phyloP scores from a whole-genome alignment of 2,329 filamentous ascomycete species.

The Diaporthe longicolla region DNA sequence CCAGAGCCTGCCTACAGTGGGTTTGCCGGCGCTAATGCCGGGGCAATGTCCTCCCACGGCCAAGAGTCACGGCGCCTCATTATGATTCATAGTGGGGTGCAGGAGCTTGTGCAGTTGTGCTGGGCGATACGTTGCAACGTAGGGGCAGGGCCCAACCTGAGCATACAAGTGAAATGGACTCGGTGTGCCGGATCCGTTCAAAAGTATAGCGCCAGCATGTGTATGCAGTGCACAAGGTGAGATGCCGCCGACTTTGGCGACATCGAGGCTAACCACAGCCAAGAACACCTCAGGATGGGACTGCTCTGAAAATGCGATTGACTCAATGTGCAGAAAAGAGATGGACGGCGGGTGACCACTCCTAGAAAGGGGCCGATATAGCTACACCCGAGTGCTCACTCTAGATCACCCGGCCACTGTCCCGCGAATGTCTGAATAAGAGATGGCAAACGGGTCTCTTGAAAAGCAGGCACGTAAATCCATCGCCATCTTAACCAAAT shows the following conservation, averaged over 20 bases:
- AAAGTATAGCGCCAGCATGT: background rate
- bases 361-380: conserved; percentile 17
- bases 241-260: too few relatives aligned
- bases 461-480: conserved; percentile 1
- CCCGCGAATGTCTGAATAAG: conserved; percentile 1
- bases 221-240: background rate
- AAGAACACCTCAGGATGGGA: too few relatives aligned
- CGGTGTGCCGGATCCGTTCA: background rate
- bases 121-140: background rate
- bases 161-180: too few relatives aligned
- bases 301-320: background rate
- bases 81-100: background rate
- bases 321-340: background rate
- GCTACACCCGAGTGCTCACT: background rate
- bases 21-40: background rate
- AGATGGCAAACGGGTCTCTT: conserved; percentile 3
- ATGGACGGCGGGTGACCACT: conserved; percentile 11
- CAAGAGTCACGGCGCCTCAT: conserved; percentile 20
- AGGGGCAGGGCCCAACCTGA: too few relatives aligned
- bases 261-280: too few relatives aligned
- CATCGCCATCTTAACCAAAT: background rate
- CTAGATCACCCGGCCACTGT: background rate
- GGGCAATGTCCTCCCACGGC: background rate
- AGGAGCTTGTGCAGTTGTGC: background rate
- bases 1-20: background rate